These are phyloP conservation scores for Metarhizium rileyi DNA, from an alignment of 2,329 filamentous ascomycete species.

Conservation along the genomic window DNA sequence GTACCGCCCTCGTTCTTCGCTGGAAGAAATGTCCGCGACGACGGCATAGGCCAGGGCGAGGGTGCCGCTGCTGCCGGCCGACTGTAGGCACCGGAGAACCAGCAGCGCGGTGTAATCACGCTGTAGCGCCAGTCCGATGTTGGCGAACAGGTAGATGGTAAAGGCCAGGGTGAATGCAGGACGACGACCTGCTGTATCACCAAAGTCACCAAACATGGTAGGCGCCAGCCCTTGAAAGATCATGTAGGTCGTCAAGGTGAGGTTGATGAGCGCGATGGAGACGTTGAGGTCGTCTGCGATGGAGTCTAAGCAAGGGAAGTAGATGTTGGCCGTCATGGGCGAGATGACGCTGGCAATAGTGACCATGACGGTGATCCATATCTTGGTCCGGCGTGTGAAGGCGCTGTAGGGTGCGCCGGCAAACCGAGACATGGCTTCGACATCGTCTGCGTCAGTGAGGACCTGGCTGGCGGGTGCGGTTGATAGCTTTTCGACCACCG, in stretches of 20 bases:
- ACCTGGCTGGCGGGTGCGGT: not conserved
- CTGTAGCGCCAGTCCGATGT: slow-evolving; percentile 50
- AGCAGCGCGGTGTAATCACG: slow-evolving; percentile 47
- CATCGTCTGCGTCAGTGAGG: slow-evolving; percentile 2
- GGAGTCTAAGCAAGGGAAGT: slow-evolving; percentile 32
- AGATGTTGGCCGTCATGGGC: slow-evolving; percentile 51
- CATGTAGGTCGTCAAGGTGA: slow-evolving; percentile 51
- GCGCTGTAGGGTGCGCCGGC: slow-evolving; percentile 18
- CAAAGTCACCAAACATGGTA: slow-evolving; percentile 51
- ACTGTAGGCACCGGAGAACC: slow-evolving; percentile 52
- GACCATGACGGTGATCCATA: slow-evolving; percentile 44
- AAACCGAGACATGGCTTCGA: slow-evolving; percentile 13
- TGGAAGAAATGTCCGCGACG: slow-evolving; percentile 61
- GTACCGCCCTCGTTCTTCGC: slow-evolving; percentile 61
- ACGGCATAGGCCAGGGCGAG: slow-evolving; percentile 63
- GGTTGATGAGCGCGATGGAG: slow-evolving; percentile 31
- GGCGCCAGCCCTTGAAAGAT: slow-evolving; percentile 54
- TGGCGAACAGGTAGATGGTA: slow-evolving; percentile 46
- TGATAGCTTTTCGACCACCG: not conserved
- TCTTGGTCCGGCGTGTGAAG: slow-evolving; percentile 29
- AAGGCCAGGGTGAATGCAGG: slow-evolving; percentile 52
- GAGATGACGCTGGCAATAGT: slow-evolving; percentile 44
- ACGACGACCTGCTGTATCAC: slow-evolving; percentile 50
- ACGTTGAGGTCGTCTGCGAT: slow-evolving; percentile 30
- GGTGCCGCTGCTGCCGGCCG: slow-evolving; percentile 55